Evolutionary conservation across 2,329 filamentous ascomycete genomes (phyloP), one percentile per base, ranked within the genome.

Genomic region (Ophiosphaerella narmari): DNA sequence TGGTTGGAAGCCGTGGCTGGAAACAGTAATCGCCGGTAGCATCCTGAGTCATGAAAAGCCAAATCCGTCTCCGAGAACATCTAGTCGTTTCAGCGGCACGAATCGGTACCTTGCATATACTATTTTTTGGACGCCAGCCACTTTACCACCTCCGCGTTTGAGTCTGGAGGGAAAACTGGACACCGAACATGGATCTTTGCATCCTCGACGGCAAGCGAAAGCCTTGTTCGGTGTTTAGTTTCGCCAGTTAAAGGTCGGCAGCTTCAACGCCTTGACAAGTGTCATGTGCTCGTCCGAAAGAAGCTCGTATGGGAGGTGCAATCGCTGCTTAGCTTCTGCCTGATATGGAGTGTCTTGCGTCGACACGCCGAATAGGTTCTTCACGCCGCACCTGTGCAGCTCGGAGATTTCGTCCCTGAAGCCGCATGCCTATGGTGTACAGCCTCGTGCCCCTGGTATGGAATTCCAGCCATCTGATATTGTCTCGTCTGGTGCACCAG

Each of bases 381-480:
- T 49, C 40, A 57, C 55, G 43, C 56, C 59, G 39, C 56, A 49
- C 41, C 49, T 49, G 40, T 51, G 54, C 41, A 59, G 52, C 39
- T 55, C 41, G 39, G 39, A 40, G 45, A 58, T 52, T 34, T 58
- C 54, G 42, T 77, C 74, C 21, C 73, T 71, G 65, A 78, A 78
- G 9, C 70, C 71, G 59, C 76, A 77, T 12, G 75, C 74, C 63
- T 77, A 74, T 5, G 74, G 73, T 12, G 76, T 57, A 59, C 75
- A 78, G 45, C 75, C 75, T 48, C 74, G 62, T 7, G 75, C 75
- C 24, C 76, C 75, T 4, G 74, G 74, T 45, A 77, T 77, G 13
- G 63, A 53, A 57, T 77, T 74, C 75, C 74, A 77, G 11, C 67
- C 62, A 24, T 73, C 66, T 37, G 74, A 67, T n/a, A 77, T 68